phyloP scores from a whole-genome alignment of 2,329 filamentous ascomycete species.

The Neopestalotiopsis rosae region DNA sequence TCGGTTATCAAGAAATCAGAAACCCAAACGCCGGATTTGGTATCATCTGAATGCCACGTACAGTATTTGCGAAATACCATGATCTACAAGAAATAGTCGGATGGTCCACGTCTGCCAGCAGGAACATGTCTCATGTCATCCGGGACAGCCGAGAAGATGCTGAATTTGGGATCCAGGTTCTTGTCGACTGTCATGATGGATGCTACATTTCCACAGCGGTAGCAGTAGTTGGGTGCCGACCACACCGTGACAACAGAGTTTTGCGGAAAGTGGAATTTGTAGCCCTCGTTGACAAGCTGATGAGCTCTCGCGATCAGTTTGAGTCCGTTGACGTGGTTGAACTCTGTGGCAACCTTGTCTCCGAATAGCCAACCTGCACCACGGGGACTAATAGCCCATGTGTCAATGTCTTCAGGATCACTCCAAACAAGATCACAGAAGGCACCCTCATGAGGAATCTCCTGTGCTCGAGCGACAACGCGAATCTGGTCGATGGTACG shows the following conservation, averaged over 20 bases:
- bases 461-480: constrained; percentile 95
- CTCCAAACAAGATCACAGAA: constrained; percentile 99
- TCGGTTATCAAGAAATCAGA: not conserved
- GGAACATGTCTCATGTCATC: constrained; percentile 84
- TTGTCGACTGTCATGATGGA: constrained; percentile 93
- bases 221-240: constrained; percentile 96
- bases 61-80: constrained; percentile 20
- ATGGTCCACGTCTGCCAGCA: constrained; percentile 69
- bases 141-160: constrained; percentile 88
- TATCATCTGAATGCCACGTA: constrained; percentile 18
- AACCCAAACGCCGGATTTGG: constrained; percentile 11
- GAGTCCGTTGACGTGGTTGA: constrained; percentile 95
- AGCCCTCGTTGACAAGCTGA: constrained; percentile 97
- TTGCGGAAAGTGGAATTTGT: constrained; percentile 96
- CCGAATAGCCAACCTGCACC: constrained; percentile 99
- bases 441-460: constrained; percentile 97
- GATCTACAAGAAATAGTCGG: constrained; percentile 71
- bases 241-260: constrained; percentile 97
- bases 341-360: constrained; percentile 96
- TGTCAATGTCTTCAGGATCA: constrained; percentile 95
- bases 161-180: constrained; percentile 88
- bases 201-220: constrained; percentile 93
- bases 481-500: constrained; percentile 99
- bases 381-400: constrained; percentile 92
- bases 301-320: constrained; percentile 96